Evolutionary conservation across 345 rosid species (phyloP).

Genomic region (Trapa bicornis): DNA sequence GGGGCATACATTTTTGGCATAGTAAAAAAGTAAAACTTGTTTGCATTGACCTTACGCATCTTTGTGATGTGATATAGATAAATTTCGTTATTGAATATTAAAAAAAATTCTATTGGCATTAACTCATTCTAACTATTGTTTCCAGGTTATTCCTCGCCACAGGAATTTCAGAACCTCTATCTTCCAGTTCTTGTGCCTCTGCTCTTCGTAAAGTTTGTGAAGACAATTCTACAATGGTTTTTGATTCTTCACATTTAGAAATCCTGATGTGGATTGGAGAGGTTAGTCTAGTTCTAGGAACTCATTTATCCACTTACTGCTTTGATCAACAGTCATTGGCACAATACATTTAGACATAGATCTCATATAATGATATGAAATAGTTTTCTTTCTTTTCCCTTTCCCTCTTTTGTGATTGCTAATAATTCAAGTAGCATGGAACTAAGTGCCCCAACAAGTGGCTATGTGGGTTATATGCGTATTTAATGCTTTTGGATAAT

Average conservation of each 20-base stretch:
- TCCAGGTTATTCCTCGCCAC: slow-evolving; percentile 93
- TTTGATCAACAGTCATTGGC: not conserved
- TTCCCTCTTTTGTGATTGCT: not conserved
- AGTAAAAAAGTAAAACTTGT: no score
- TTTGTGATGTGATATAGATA: no score
- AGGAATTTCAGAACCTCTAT: slow-evolving; percentile 68
- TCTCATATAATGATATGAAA: not conserved
- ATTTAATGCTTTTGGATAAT: not conserved
- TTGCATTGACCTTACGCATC: no score
- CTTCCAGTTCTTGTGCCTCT: slow-evolving; percentile 72
- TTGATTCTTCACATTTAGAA: slow-evolving; percentile 77
- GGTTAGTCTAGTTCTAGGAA: slow-evolving; percentile 24
- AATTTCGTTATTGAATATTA: no score
- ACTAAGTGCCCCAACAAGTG: no score
- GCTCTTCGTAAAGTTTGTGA: slow-evolving; percentile 88
- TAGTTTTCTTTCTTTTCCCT: not conserved
- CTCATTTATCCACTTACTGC: not conserved
- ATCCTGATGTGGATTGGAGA: slow-evolving; percentile 86
- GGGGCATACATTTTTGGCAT: no score
- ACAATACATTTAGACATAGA: not conserved
- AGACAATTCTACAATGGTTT: slow-evolving; percentile 56
- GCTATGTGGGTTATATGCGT: not conserved
- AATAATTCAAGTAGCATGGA: not conserved
- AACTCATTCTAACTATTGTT: slow-evolving; percentile 30
- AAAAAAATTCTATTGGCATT: not conserved